Evolutionary conservation across 257 asterid genomes (phyloP).

Genomic region (Leonotis leonurus): DNA sequence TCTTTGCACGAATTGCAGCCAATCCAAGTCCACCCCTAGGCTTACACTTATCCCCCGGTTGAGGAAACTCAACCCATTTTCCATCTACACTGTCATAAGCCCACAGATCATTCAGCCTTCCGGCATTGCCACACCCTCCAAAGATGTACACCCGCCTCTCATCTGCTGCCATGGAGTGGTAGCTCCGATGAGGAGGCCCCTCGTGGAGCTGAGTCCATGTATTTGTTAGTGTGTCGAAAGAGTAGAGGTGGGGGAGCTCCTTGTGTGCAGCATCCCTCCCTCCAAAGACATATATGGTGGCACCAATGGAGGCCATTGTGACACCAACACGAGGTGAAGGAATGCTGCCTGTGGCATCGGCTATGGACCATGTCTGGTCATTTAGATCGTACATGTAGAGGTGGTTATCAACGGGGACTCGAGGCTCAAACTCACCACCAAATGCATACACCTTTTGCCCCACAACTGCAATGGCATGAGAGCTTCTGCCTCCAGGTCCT

Average conservation of each 20-base stretch:
- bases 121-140: slow-evolving; percentile 81
- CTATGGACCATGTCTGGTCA: slow-evolving; percentile 56
- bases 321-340: slow-evolving; percentile 96
- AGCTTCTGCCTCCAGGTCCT: slow-evolving; percentile 93
- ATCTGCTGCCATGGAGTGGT: slow-evolving; percentile 81
- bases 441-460: slow-evolving; percentile 68
- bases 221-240: slow-evolving; percentile 44
- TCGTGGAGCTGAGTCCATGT: slow-evolving; percentile 51
- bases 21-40: slow-evolving; percentile 91
- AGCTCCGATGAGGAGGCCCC: slow-evolving; percentile 70
- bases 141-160: slow-evolving; percentile 48
- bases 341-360: slow-evolving; percentile 48
- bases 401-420: slow-evolving; percentile 78
- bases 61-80: slow-evolving; percentile 50
- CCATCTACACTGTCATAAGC: slow-evolving; percentile 47
- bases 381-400: slow-evolving; percentile 54
- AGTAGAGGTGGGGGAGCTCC: slow-evolving; percentile 58
- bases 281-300: slow-evolving; percentile 59
- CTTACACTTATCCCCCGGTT: slow-evolving; percentile 52
- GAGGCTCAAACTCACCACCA: slow-evolving; percentile 83
- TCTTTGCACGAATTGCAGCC: slow-evolving; percentile 40
- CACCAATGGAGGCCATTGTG: slow-evolving; percentile 59
- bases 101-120: slow-evolving; percentile 82
- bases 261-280: slow-evolving; percentile 76
- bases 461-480: slow-evolving; percentile 74